A percentile compares a stretch with the other conserved stretches of the same genome.
Conservation (phyloP, 192 early-diverging fungal species). For the Backusella morwellensis region DNA sequence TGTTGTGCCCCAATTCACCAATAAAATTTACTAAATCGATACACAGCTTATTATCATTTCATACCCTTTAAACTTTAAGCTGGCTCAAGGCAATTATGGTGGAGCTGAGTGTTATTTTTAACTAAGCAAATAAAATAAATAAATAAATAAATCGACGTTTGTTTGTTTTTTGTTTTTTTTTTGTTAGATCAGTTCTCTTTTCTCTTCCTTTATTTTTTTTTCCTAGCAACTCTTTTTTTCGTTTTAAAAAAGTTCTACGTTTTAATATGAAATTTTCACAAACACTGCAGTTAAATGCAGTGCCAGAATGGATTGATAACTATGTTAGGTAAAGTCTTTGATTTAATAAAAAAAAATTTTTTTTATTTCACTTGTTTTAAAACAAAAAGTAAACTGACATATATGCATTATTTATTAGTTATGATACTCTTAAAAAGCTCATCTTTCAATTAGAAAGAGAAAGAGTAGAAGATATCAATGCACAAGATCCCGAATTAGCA, state of each 20-base stretch:
- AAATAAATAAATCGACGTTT: not conserved
- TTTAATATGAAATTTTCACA: constrained; percentile 85
- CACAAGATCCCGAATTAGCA: constrained; percentile 4
- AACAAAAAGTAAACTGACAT: not conserved
- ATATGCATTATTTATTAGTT: constrained; percentile 6
- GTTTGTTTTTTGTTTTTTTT: not conserved
- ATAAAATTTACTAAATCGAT: not conserved
- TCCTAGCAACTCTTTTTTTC: not conserved
- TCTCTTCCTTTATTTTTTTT: not conserved
- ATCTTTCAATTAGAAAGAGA: constrained; percentile 27
- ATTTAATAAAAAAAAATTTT: constrained; percentile 1
- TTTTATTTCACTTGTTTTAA: not conserved
- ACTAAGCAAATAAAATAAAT: not conserved
- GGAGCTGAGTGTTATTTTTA: not conserved
- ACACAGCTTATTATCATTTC: not conserved
- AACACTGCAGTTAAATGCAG: constrained; percentile 86
- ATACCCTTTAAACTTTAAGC: not conserved
- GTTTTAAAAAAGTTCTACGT: not conserved
- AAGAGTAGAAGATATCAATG: constrained; percentile 11
- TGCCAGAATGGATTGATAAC: constrained; percentile 77
- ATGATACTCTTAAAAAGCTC: constrained; percentile 17
- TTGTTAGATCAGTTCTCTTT: not conserved
- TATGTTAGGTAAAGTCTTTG: constrained; percentile 57
- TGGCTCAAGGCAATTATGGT: not conserved
- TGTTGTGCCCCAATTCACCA: not conserved